A percentile compares a stretch with the other conserved stretches of the same genome.
phyloP scores from a whole-genome alignment of 202 grass and related monocot species.

The Dendrocalamus latiflorus region DNA sequence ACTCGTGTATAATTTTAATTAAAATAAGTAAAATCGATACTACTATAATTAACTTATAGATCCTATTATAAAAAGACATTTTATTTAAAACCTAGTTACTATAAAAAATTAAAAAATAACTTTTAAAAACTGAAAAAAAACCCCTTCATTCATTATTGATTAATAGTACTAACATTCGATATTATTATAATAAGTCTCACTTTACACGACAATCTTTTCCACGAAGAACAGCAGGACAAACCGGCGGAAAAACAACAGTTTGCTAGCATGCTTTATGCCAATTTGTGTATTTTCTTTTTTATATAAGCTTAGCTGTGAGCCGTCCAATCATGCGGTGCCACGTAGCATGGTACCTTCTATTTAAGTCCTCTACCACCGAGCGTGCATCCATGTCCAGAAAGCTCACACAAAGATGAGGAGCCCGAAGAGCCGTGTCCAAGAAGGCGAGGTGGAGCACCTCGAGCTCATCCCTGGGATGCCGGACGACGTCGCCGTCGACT shows the following conservation, averaged over 20 bases:
- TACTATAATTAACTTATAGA: too few species aligned
- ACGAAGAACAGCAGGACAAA: background rate
- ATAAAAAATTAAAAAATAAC: too few species aligned
- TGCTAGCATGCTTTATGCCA: background rate
- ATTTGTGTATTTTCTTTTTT: background rate
- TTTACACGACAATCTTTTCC: background rate
- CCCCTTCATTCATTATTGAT: background rate
- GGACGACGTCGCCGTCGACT: slow-evolving; percentile 71
- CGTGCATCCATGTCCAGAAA: background rate
- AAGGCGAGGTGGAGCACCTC: background rate
- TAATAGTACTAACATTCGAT: background rate
- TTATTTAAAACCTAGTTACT: too few species aligned
- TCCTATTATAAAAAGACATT: too few species aligned
- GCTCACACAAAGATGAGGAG: slow-evolving; percentile 24
- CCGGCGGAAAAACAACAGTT: background rate
- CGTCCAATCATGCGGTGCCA: background rate
- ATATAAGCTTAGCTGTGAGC: background rate
- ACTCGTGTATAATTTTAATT: accelerated
- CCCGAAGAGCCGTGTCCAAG: background rate
- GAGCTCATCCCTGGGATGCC: slow-evolving; percentile 63
- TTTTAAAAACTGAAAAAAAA: too few species aligned
- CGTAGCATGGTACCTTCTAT: background rate
- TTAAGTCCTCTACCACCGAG: background rate
- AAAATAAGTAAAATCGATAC: too few species aligned
- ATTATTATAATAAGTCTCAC: background rate